Evolutionary conservation across 1,284 basidiomycete species (phyloP).

Genomic region (Apiotrichum akiyoshidainum): DNA sequence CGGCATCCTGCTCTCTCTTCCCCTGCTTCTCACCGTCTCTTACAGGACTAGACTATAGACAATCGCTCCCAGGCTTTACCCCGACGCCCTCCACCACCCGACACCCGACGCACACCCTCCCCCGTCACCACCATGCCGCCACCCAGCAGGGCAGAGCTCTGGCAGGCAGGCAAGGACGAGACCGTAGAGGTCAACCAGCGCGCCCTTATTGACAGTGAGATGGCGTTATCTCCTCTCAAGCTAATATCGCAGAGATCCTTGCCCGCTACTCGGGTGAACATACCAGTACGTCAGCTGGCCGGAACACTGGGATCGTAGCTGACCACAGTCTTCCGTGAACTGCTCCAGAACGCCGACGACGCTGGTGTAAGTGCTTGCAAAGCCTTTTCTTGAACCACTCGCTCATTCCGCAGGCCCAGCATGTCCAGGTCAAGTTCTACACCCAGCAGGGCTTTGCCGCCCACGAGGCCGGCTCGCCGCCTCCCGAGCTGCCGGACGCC

Average conservation of each 20-base stretch:
- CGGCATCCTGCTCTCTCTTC: too few relatives aligned
- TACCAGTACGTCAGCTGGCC: slow-evolving; percentile 57
- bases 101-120: not conserved
- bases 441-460: slow-evolving; percentile 59
- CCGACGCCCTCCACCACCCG: too few relatives aligned
- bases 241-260: slow-evolving; percentile 58
- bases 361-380: slow-evolving; percentile 55
- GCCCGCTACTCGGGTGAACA: slow-evolving; percentile 93
- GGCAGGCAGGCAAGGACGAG: slow-evolving; percentile 47
- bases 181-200: slow-evolving; percentile 87
- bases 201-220: slow-evolving; percentile 77
- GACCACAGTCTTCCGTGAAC: slow-evolving; percentile 75
- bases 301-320: not conserved
- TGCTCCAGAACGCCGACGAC: slow-evolving; percentile 93
- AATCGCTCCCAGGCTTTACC: too few relatives aligned
- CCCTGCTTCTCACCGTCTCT: too few relatives aligned
- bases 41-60: too few relatives aligned
- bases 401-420: slow-evolving; percentile 54
- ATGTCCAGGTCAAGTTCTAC: slow-evolving; percentile 78
- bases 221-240: not conserved
- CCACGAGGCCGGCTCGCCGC: slow-evolving; percentile 43
- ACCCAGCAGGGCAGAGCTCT: slow-evolving; percentile 36
- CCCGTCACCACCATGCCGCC: slow-evolving; percentile 23
- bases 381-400: too few relatives aligned
- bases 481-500: slow-evolving; percentile 55